Conservation (phyloP, 2,329 filamentous ascomycete genomes). For the Penicillium frequentans region DNA sequence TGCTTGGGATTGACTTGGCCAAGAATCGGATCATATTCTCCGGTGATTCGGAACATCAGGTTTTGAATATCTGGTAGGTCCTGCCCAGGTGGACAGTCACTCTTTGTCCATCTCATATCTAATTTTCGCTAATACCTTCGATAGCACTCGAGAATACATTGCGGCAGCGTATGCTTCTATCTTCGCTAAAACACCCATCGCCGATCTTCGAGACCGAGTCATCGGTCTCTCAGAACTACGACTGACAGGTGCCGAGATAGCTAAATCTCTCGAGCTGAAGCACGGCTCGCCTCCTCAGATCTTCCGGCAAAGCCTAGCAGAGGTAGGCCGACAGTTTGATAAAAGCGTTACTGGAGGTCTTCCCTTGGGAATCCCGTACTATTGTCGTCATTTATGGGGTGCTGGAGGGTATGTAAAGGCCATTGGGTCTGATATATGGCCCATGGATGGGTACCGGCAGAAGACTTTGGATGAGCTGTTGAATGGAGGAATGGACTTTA, state of each 20-base stretch:
- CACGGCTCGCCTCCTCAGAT: constrained; percentile 1
- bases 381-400: constrained; percentile 21
- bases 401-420: constrained; percentile 4
- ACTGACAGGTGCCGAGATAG: constrained; percentile 15
- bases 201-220: too few relatives aligned
- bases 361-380: constrained; percentile 6
- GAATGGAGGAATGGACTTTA: background rate
- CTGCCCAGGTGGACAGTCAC: too few relatives aligned
- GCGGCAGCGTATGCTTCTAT: too few relatives aligned
- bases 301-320: constrained; percentile 3
- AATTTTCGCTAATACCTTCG: too few relatives aligned
- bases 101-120: too few relatives aligned
- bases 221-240: background rate
- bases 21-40: too few relatives aligned
- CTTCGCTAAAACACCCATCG: too few relatives aligned
- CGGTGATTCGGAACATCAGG: too few relatives aligned
- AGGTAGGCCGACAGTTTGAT: constrained; percentile 7
- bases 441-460: constrained; percentile 10
- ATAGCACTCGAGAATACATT: too few relatives aligned
- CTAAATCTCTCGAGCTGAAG: constrained; percentile 4
- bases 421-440: constrained; percentile 16
- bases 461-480: constrained; percentile 1
- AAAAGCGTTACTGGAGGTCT: background rate
- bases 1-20: too few relatives aligned
- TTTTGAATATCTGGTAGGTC: too few relatives aligned